These are phyloP conservation scores for Filobasidium uniguttulatum DNA, from an alignment of 1,284 basidiomycete species.

Conservation along the genomic window DNA sequence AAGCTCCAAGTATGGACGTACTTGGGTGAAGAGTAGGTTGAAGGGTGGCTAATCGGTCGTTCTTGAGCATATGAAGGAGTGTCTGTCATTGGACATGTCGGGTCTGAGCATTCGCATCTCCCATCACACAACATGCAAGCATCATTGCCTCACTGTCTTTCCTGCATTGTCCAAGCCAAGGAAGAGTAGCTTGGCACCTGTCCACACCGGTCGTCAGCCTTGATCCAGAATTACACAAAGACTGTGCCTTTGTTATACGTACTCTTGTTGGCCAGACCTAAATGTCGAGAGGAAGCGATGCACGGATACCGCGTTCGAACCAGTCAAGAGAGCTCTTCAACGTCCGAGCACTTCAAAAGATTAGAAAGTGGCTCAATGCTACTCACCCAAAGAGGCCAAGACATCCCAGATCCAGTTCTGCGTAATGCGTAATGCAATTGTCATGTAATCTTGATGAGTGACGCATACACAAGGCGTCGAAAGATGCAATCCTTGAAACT, in stretches of 20 bases:
- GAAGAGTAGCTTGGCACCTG: slow-evolving; percentile 90
- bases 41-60: slow-evolving; percentile 91
- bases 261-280: slow-evolving; percentile 94
- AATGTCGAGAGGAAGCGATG: slow-evolving; percentile 3
- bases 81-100: slow-evolving; percentile 47
- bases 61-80: slow-evolving; percentile 98
- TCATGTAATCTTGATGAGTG: too few relatives aligned
- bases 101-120: too few relatives aligned
- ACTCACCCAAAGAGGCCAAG: slow-evolving; percentile 72
- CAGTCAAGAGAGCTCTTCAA: background rate
- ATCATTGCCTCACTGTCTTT: slow-evolving; percentile 79
- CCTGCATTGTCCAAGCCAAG: slow-evolving; percentile 97
- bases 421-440: too few relatives aligned
- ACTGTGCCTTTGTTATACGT: slow-evolving; percentile 12
- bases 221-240: background rate
- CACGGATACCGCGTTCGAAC: background rate
- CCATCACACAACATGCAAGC: too few relatives aligned
- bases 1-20: slow-evolving; percentile 39
- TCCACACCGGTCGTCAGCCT: too few relatives aligned
- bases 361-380: background rate
- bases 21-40: slow-evolving; percentile 99
- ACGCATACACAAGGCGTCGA: too few relatives aligned
- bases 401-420: slow-evolving; percentile 89
- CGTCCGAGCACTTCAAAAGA: background rate
- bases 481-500: too few relatives aligned